Evolutionary conservation across 345 rosid species (phyloP), one percentile per base, ranked within the genome.

Genomic region (Triadica sebifera): DNA sequence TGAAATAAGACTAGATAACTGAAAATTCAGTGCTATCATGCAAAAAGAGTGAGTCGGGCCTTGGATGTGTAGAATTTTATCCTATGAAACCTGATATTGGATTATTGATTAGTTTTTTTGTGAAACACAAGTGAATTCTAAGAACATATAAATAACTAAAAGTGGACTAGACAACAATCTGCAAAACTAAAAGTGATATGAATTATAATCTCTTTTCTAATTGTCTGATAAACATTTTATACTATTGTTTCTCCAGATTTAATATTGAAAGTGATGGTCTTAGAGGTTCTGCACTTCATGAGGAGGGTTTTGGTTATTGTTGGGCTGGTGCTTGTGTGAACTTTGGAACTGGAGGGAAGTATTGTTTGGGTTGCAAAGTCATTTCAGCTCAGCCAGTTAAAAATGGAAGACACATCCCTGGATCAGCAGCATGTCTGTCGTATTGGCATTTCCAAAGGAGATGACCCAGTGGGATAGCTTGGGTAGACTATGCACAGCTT

Each of bases 251-350:
- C 46, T 72, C 37, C 55, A 80, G 80, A 80, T 80, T 82, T 46
- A 38, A 72, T 55, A 71, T 85, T 52, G 80, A 78, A 70, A 71
- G 65, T 45, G 6, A 75, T 61, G 82, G 82, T n/a, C 74, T 75
- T 50, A 69, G 47, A 75, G 83, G 83, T n/a, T 76, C 75, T 29
- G 79, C 77, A 10, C 75, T 78, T 45, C 72, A 77, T 69, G 77
- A 73, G 71, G 65, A 70, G 56, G 85, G 81, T 4, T 69, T 84
- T 80, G 77, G 82, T 43, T 84, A 84, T 75, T 84, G 85, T 50
- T 84, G 87, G 83, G 79, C 83, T 81, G 84, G 85, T 15, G 83
- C 73, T 8, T 73, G 75, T 41, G 81, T 80, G 22, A 69, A 69
- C 80, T 75, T 74, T 24, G 85, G 84, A 65, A 67, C 63, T 4